Conservation (phyloP, 495 filamentous ascomycete genomes). For the Penicillium cinerascens region DNA sequence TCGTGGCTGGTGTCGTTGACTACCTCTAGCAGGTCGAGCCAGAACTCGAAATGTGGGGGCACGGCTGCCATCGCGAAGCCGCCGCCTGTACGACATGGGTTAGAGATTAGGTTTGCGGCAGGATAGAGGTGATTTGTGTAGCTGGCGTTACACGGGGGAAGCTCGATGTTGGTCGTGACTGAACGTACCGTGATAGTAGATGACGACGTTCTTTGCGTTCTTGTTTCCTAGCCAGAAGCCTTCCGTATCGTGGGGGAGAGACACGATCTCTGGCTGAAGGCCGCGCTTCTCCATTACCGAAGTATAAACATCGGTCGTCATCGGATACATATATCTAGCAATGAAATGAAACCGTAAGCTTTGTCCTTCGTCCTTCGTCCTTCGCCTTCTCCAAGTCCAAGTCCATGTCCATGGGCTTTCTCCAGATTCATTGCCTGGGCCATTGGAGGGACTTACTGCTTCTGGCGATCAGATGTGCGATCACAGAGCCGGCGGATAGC, state of each 20-base stretch:
- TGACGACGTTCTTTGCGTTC: conserved; percentile 51
- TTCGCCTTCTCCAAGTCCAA: conserved; percentile 6
- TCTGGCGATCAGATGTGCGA: conserved; percentile 26
- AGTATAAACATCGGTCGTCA: conserved; percentile 32
- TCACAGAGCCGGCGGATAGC: conserved; percentile 22
- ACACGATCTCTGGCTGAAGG: conserved; percentile 45
- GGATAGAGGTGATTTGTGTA: not conserved
- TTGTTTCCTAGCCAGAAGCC: conserved; percentile 60
- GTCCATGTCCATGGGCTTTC: not conserved
- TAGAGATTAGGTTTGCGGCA: conserved; percentile 2
- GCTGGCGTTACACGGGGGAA: not conserved
- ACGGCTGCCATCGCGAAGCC: conserved; percentile 50
- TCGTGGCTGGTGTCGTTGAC: conserved; percentile 43
- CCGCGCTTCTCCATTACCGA: conserved; percentile 40
- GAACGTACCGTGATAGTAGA: conserved; percentile 57
- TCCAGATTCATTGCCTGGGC: not conserved
- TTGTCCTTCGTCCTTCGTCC: conserved; percentile 39
- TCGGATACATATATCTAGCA: not conserved
- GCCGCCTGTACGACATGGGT: conserved; percentile 42
- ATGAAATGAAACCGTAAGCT: not conserved
- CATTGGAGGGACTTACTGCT: conserved; percentile 27
- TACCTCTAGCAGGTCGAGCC: conserved; percentile 37
- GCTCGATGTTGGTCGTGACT: not conserved
- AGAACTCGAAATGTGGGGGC: conserved; percentile 46
- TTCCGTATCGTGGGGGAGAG: conserved; percentile 46